Conservation (phyloP, 768 basidiomycete genomes). For the Cytidiella melzeri region DNA sequence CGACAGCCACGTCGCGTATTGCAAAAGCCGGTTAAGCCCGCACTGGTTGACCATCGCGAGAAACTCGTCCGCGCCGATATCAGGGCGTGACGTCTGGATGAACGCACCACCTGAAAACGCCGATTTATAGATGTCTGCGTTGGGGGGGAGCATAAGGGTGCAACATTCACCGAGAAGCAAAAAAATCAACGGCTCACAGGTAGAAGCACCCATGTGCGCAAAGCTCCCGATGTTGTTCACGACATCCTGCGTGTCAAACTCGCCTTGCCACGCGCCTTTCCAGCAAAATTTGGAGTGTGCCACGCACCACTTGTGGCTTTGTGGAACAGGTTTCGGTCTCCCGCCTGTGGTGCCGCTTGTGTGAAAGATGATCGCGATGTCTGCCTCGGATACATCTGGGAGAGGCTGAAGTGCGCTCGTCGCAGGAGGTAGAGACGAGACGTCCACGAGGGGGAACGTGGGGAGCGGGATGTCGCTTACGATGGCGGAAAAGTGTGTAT, state of each 20-base stretch:
- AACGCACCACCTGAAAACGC: conserved; percentile 11
- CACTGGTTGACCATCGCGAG: conserved; percentile 13
- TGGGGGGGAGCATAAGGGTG: too few species aligned
- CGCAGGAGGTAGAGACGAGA: neutral
- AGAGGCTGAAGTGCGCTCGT: neutral
- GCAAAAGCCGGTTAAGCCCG: conserved; percentile 14
- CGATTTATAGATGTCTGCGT: conserved; percentile 8
- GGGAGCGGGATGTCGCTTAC: neutral
- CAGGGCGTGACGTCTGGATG: conserved; percentile 11
- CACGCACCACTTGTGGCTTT: conserved; percentile 16
- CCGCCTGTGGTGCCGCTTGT: conserved; percentile 25
- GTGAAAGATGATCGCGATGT: conserved; percentile 23
- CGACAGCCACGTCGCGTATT: conserved; percentile 17
- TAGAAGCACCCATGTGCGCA: conserved; percentile 12
- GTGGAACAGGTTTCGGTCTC: conserved; percentile 22
- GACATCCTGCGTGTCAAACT: conserved; percentile 7
- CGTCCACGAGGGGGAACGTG: neutral
- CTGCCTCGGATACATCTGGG: conserved; percentile 7
- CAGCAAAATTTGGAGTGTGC: conserved; percentile 10
- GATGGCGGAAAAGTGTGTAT: conserved; percentile 1
- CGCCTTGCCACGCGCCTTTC: conserved; percentile 10
- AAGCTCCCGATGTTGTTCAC: conserved; percentile 18
- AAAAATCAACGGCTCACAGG: conserved; percentile 1
- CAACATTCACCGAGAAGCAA: neutral
- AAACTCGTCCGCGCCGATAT: conserved; percentile 14